phyloP scores from a whole-genome alignment of 2,329 filamentous ascomycete genomes.

The Ambrosiella cleistominuta region DNA sequence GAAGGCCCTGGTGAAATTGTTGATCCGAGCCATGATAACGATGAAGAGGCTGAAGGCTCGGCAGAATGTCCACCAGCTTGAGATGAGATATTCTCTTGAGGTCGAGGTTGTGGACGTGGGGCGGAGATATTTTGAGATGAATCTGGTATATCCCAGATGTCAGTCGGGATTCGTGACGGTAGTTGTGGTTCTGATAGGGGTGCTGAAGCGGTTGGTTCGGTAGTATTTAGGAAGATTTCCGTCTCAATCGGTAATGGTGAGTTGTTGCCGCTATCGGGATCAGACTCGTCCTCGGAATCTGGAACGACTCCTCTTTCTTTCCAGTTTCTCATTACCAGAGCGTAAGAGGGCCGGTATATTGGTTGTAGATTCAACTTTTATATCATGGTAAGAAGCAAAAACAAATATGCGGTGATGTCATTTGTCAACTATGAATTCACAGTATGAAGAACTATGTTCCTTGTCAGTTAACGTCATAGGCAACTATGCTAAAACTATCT shows the following conservation, averaged over 20 bases:
- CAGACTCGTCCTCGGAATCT: constrained; percentile 32
- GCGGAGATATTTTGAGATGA: neutral
- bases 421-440: neutral
- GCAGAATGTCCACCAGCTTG: neutral
- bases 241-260: neutral
- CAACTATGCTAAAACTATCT: neutral
- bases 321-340: constrained; percentile 25
- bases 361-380: neutral
- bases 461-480: neutral
- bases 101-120: neutral
- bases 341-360: neutral
- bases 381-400: neutral
- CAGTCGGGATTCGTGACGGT: neutral
- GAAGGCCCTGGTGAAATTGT: constrained; percentile 4
- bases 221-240: neutral
- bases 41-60: neutral
- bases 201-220: neutral
- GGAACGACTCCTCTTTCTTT: constrained; percentile 33
- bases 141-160: constrained; percentile 11
- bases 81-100: neutral
- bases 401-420: neutral
- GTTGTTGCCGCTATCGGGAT: constrained; percentile 20
- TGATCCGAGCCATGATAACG: constrained; percentile 4
- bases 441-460: neutral
- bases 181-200: neutral